Conservation (phyloP, 1,284 basidiomycete species). For the Albatrellus sp. region DNA sequence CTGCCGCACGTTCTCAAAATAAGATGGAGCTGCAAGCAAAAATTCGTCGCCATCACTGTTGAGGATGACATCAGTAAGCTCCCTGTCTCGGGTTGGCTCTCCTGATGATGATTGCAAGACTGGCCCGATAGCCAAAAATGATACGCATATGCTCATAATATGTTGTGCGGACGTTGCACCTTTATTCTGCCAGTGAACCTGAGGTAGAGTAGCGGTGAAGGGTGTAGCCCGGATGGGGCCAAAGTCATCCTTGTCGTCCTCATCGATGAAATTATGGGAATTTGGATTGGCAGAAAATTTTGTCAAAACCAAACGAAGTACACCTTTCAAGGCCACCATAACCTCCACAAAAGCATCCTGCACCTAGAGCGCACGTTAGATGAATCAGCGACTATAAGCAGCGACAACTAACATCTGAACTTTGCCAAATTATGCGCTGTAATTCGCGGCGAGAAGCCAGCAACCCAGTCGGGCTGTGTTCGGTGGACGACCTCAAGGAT, state of each 20-base stretch:
- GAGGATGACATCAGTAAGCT: slow-evolving; percentile 48
- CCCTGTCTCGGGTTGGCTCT: slow-evolving; percentile 49
- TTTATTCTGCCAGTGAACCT: slow-evolving; percentile 18
- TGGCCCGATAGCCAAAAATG: slow-evolving; percentile 45
- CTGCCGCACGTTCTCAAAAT: slow-evolving; percentile 42
- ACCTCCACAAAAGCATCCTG: slow-evolving; percentile 37
- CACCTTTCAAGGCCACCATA: slow-evolving; percentile 23
- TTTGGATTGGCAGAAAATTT: slow-evolving; percentile 9
- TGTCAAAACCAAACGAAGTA: slow-evolving; percentile 20
- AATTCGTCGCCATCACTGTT: slow-evolving; percentile 40
- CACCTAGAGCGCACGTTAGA: slow-evolving; percentile 25
- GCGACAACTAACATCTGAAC: slow-evolving; percentile 38
- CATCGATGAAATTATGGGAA: slow-evolving; percentile 8
- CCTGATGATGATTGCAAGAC: slow-evolving; percentile 43
- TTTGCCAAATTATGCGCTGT: slow-evolving; percentile 48
- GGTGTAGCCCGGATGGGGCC: slow-evolving; percentile 38
- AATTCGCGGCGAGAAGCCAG: slow-evolving; percentile 19
- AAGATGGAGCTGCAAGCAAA: slow-evolving; percentile 40
- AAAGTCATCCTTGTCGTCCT: slow-evolving; percentile 53
- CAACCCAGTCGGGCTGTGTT: slow-evolving; percentile 6
- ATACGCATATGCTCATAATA: slow-evolving; percentile 36
- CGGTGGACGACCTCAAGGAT: slow-evolving; percentile 18
- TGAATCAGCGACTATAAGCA: neutral
- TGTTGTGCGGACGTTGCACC: slow-evolving; percentile 17
- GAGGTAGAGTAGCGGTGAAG: slow-evolving; percentile 15